Base-by-base conservation (phyloP, 75 land plant genomes). In the Selaginella tamariscina region DNA sequence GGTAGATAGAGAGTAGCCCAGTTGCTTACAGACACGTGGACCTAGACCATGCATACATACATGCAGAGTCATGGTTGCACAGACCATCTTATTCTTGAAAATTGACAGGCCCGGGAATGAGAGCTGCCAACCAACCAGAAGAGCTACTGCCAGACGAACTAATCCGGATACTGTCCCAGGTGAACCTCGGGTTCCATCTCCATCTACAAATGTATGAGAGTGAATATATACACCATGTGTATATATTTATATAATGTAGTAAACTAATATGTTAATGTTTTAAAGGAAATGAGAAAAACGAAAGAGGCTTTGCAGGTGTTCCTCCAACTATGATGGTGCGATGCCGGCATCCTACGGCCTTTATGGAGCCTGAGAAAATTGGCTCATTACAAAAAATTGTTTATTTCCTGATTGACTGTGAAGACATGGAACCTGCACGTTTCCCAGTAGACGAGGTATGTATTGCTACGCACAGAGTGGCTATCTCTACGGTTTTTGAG, bases 371-470 rank as follows among this genome's bases (percentile, higher is more conserved):
- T 5, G 49, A 39, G 49, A 94, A 94, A 77, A 57, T 87, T 63
- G 98, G 98, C 11, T 94, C 98, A 2, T 56, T 94, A 64, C 98
- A 94, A 72, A 72, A 73, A 75, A 89, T 83, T 71, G 80, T 89
- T 69, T 69, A 78, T 31, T 86, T 86, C 56, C 33, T 55, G 56
- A 83, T 95, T 28, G 89, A 84, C 59, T 86, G 96, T 71, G 98
- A 89, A 71, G 98, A 93, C 65, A 85, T 86, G 88, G 98, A 95
- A 2, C 86, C 91, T 64, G 75, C 82, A 29, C 77, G 73, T 44
- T 93, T 93, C 55, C 84, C 82, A 26, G 80, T 85, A 18, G 75
- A 82, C n/a, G 88, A 93, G 65, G n/a, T n/a, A n/a, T n/a, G n/a
- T n/a, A n/a, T n/a, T n/a, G n/a, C n/a, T n/a, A n/a, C n/a, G n/a